Evolutionary conservation across 495 filamentous ascomycete species (phyloP), one percentile per base, ranked within the genome.

Genomic region (Poronia punctata): DNA sequence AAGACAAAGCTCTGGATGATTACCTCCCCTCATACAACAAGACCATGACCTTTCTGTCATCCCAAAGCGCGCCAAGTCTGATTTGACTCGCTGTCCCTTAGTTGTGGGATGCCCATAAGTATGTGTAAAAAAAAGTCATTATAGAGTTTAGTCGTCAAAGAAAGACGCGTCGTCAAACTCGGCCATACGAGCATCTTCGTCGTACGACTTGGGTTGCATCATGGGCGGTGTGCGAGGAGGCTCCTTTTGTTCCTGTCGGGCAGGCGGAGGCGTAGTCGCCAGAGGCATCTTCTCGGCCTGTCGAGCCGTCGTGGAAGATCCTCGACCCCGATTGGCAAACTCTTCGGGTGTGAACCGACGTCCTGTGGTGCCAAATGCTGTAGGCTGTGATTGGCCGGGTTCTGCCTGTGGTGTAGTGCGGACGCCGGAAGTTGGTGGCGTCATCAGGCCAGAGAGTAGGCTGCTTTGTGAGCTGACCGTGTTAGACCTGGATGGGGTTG

Each of bases 361-460:
- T 10, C 73, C 73, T 4, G 70, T 77, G 48, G 46, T 68, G 5
- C 63, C 60, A 17, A 77, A 72, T 5, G 71, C 71, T 6, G 70
- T 70, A 15, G 76, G 66, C 20, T 72, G 71, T 28, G 38, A 35
- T 32, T 53, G 35, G 26, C 28, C 50, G 43, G 48, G 43, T 25
- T 46, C 46, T 22, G 52, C 61, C 7, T 57, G 48, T 19, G 77
- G 70, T 5, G 72, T 74, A 25, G 74, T 72, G 7, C 82, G 75
- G 23, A 79, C 56, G 35, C 80, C 75, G 6, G 83, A 83, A 21
- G 79, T 73, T 9, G 87, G 88, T 12, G 88, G 86, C 3, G 88
- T 94, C 65, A 94, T 61, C 11, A 94, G 77, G 3, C 88, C 87
- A 0, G 85, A 82, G 17, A 87, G 71, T 29, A 63, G 60, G 37